Conservation (phyloP, 805 yeast species). For the Wickerhamomyces bisporus region DNA sequence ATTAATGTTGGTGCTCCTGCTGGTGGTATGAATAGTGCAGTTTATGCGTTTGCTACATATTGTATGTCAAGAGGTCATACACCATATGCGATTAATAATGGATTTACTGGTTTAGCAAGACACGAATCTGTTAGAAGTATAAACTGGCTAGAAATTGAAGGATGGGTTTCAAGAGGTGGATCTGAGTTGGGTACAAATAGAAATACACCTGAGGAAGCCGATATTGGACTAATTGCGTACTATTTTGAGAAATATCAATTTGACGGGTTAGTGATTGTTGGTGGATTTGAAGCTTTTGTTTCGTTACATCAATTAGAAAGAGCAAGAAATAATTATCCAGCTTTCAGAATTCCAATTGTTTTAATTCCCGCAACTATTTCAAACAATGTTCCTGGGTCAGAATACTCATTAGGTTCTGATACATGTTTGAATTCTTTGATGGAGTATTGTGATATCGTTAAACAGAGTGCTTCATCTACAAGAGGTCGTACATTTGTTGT, state of each 20-base stretch:
- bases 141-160: conserved; percentile 81
- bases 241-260: conserved; percentile 62
- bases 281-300: conserved; percentile 80
- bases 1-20: conserved; percentile 97
- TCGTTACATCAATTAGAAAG: conserved; percentile 61
- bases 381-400: conserved; percentile 79
- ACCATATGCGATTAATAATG: conserved; percentile 88
- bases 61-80: conserved; percentile 87
- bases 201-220: conserved; percentile 57
- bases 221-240: conserved; percentile 67
- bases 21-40: conserved; percentile 91
- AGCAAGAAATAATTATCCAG: conserved; percentile 58
- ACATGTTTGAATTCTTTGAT: conserved; percentile 69
- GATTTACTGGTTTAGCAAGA: conserved; percentile 86
- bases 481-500: conserved; percentile 76
- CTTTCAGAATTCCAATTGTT: conserved; percentile 73
- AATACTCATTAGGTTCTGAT: conserved; percentile 71
- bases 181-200: conserved; percentile 97
- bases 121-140: conserved; percentile 78
- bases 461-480: conserved; percentile 74
- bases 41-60: conserved; percentile 84
- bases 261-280: conserved; percentile 69
- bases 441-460: conserved; percentile 72
- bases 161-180: conserved; percentile 89
- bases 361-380: conserved; percentile 77